Evolutionary conservation across 1,284 basidiomycete genomes (phyloP).

Genomic region (Microbotryomycetes sp.): DNA sequence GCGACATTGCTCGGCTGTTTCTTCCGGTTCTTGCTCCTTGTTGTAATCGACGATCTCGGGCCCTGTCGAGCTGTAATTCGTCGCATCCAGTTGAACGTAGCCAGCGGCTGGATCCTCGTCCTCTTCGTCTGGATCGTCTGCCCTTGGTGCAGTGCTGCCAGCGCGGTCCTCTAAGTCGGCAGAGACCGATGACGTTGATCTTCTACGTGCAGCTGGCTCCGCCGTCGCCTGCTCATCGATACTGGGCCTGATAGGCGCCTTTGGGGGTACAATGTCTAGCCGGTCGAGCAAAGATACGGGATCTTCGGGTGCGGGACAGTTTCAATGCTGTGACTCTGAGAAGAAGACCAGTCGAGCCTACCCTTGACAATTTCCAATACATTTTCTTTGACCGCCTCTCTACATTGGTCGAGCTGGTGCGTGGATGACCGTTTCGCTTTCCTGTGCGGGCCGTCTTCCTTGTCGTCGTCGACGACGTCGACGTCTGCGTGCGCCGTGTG

Average conservation of each 20-base stretch:
- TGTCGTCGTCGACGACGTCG: not conserved
- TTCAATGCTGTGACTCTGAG: not conserved
- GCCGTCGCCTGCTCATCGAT: not conserved
- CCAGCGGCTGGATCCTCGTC: constrained; percentile 15
- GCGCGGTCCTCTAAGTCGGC: not conserved
- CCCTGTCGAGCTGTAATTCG: constrained; percentile 5
- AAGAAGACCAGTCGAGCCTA: constrained; percentile 39
- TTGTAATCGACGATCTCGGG: constrained; percentile 18
- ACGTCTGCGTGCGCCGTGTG: not conserved
- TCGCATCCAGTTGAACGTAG: constrained; percentile 26
- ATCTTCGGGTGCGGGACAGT: constrained; percentile 7
- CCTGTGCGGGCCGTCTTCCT: not conserved
- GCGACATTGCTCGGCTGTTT: constrained; percentile 25
- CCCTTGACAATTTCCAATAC: constrained; percentile 64
- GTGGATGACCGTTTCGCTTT: not conserved
- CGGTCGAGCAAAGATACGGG: constrained; percentile 23
- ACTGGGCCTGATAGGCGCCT: not conserved
- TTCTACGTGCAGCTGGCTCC: not conserved
- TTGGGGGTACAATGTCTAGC: constrained; percentile 12
- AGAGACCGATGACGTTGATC: constrained; percentile 53
- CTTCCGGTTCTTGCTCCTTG: constrained; percentile 14
- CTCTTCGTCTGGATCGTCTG: constrained; percentile 1
- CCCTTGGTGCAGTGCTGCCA: not conserved
- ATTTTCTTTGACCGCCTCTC: constrained; percentile 54
- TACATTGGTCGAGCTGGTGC: constrained; percentile 42